phyloP scores from a whole-genome alignment of 495 filamentous ascomycete species.

The Podospora bellae-mahoneyi region DNA sequence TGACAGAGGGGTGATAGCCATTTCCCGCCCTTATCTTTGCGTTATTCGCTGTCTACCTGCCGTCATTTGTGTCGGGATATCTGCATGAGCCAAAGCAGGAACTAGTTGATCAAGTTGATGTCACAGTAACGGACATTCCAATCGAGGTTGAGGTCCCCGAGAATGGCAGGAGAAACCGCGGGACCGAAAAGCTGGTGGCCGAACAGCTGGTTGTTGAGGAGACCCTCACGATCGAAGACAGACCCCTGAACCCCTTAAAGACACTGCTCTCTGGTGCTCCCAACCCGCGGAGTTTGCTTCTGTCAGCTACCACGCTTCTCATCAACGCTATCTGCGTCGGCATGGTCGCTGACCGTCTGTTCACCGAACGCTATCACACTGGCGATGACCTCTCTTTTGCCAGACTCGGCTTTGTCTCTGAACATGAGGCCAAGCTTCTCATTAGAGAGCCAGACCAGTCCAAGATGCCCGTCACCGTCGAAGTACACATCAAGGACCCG shows the following conservation, averaged over 20 bases:
- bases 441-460: conserved; percentile 74
- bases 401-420: conserved; percentile 80
- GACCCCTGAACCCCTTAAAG: conserved; percentile 43
- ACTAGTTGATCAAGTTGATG: conserved; percentile 58
- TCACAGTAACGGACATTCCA: conserved; percentile 55
- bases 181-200: conserved; percentile 31
- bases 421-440: conserved; percentile 73
- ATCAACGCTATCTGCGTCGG: conserved; percentile 66
- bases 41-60: conserved; percentile 66
- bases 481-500: conserved; percentile 48
- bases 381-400: conserved; percentile 76
- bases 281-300: conserved; percentile 54
- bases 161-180: conserved; percentile 25
- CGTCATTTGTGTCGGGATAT: conserved; percentile 61
- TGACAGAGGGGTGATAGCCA: conserved; percentile 38
- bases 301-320: conserved; percentile 60
- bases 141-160: conserved; percentile 29
- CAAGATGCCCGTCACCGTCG: conserved; percentile 72
- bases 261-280: conserved; percentile 77
- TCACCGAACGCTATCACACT: conserved; percentile 64
- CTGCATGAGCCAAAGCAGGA: conserved; percentile 56
- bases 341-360: conserved; percentile 69
- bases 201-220: conserved; percentile 51
- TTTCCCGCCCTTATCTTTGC: conserved; percentile 66
- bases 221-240: conserved; percentile 44